phyloP scores from a whole-genome alignment of 1,139 yeast species.

The Scheffersomyces titani region DNA sequence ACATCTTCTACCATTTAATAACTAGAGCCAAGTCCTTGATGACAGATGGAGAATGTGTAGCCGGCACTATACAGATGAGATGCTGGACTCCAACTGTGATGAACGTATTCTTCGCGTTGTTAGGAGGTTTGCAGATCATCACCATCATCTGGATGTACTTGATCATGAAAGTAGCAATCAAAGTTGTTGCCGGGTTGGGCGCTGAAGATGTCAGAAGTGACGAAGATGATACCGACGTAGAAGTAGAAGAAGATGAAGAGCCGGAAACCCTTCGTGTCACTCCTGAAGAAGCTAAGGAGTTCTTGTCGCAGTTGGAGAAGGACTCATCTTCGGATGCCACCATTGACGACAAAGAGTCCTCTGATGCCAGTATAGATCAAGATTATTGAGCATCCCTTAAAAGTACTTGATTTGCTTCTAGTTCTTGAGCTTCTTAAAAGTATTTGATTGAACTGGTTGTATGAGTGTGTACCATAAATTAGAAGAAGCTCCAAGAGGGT shows the following conservation, averaged over 20 bases:
- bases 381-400: background rate
- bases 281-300: background rate
- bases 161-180: slow-evolving; percentile 68
- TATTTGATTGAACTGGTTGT: background rate
- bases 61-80: slow-evolving; percentile 30
- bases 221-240: slow-evolving; percentile 51
- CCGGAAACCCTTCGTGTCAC: background rate
- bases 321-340: background rate
- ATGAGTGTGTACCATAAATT: background rate
- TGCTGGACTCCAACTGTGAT: slow-evolving; percentile 64
- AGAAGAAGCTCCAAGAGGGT: background rate
- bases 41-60: slow-evolving; percentile 39
- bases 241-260: slow-evolving; percentile 10
- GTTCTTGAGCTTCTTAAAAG: background rate
- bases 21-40: slow-evolving; percentile 35
- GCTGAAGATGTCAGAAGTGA: slow-evolving; percentile 87
- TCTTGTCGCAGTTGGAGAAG: background rate
- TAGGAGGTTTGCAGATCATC: slow-evolving; percentile 67
- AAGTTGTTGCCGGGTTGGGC: slow-evolving; percentile 67
- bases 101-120: slow-evolving; percentile 52
- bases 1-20: slow-evolving; percentile 58
- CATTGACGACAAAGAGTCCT: background rate
- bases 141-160: slow-evolving; percentile 74
- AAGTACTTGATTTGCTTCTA: background rate
- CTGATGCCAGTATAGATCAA: background rate